phyloP scores from a whole-genome alignment of 2,329 filamentous ascomycete genomes.

The Fusarium poae region DNA sequence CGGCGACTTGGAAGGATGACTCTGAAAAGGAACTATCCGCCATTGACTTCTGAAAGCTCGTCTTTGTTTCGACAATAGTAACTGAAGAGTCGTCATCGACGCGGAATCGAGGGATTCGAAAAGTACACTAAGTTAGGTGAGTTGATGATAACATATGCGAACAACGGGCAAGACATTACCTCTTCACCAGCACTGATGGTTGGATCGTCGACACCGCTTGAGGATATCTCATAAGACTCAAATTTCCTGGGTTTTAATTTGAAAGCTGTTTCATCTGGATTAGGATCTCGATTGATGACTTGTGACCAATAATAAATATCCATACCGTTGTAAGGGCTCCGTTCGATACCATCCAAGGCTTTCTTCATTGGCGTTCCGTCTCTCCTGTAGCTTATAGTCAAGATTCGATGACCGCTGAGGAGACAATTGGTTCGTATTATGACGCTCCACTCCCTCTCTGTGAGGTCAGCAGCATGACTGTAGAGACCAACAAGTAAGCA shows the following conservation, averaged over 20 bases:
- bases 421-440: background rate
- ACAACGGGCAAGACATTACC: too few relatives aligned
- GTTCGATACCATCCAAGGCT: background rate
- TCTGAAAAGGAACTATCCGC: background rate
- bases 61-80: background rate
- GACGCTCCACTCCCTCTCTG: background rate
- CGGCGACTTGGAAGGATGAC: background rate
- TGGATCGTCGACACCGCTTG: background rate
- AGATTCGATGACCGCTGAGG: background rate
- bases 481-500: too few relatives aligned
- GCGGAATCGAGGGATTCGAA: background rate
- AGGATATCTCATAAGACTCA: background rate
- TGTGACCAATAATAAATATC: too few relatives aligned
- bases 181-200: background rate
- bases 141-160: too few relatives aligned
- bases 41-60: constrained; percentile 1
- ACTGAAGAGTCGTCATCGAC: background rate
- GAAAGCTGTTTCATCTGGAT: too few relatives aligned
- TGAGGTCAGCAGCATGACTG: background rate
- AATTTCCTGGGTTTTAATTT: background rate
- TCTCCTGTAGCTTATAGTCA: background rate
- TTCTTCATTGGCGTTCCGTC: background rate
- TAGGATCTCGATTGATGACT: too few relatives aligned
- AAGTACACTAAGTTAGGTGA: background rate
- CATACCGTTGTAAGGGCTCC: background rate